Percentiles rank a stretch among this genome's conserved stretches.
These are phyloP conservation scores for Thuja plicata DNA, from an alignment of 83 land plant genomes.

Conservation along the genomic window DNA sequence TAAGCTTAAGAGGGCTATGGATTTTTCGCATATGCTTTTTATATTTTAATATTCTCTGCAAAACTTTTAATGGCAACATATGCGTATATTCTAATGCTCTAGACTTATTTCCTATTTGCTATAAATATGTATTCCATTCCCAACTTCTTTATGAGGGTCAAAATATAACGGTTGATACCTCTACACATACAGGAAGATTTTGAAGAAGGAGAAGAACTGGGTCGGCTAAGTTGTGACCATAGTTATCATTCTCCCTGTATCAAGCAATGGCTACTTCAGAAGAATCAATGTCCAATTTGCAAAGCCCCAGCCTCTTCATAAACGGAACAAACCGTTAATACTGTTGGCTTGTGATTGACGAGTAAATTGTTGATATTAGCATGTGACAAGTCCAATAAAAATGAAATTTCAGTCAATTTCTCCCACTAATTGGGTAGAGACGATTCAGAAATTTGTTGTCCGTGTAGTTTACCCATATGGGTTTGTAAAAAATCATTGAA, in stretches of 20 bases:
- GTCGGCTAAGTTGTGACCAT: slow-evolving; percentile 69
- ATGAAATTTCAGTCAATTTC: neutral
- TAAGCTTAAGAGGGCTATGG: neutral
- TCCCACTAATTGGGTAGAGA: neutral
- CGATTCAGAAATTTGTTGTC: neutral
- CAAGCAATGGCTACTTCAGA: slow-evolving; percentile 65
- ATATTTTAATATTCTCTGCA: neutral
- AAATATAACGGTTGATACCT: neutral
- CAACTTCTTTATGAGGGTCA: neutral
- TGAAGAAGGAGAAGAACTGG: slow-evolving; percentile 58
- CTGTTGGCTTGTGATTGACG: neutral
- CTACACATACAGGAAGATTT: slow-evolving; percentile 71
- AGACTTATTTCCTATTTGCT: neutral
- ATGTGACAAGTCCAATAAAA: neutral
- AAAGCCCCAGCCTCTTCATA: slow-evolving; percentile 50
- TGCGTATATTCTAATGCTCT: neutral
- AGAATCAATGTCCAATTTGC: slow-evolving; percentile 90
- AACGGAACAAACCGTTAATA: neutral
- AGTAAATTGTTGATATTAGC: neutral
- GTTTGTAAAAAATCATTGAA: neutral
- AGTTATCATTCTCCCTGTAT: slow-evolving; percentile 65
- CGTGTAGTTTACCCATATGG: neutral
- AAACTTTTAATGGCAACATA: neutral
- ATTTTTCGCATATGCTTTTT: neutral
- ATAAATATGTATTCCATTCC: neutral